These are phyloP conservation scores for Candida broadrunensis DNA, from an alignment of 805 yeast species.

Conservation along the genomic window DNA sequence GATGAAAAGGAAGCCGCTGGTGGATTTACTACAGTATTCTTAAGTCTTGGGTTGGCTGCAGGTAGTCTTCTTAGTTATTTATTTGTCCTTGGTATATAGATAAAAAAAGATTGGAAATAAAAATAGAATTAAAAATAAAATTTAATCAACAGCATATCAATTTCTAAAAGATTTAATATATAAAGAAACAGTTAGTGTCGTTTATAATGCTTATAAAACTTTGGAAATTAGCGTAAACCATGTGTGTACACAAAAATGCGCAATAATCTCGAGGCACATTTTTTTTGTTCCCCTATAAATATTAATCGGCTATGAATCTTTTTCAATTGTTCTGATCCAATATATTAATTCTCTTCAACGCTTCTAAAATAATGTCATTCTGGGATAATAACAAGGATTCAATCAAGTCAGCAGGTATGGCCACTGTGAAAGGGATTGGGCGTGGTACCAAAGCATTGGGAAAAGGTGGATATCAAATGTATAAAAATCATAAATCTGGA, in stretches of 20 bases:
- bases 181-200: too few relatives aligned
- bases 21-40: slow-evolving; percentile 80
- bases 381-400: slow-evolving; percentile 48
- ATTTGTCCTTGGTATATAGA: slow-evolving; percentile 41
- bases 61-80: slow-evolving; percentile 79
- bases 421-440: slow-evolving; percentile 51
- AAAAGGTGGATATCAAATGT: slow-evolving; percentile 50
- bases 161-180: too few relatives aligned
- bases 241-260: too few relatives aligned
- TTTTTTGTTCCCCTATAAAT: too few relatives aligned
- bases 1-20: slow-evolving; percentile 89
- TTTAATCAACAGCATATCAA: too few relatives aligned
- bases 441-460: slow-evolving; percentile 46
- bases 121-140: too few relatives aligned
- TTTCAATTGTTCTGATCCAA: too few relatives aligned
- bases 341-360: too few relatives aligned
- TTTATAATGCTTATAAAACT: too few relatives aligned
- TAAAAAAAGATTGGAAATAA: background rate
- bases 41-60: slow-evolving; percentile 71
- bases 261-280: too few relatives aligned
- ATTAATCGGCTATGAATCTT: too few relatives aligned
- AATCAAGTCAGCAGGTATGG: slow-evolving; percentile 46
- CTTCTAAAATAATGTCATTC: slow-evolving; percentile 21
- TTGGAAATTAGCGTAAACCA: too few relatives aligned
- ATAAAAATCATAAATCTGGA: slow-evolving; percentile 30